Base-by-base conservation (phyloP, 108 stramenopile species). In the Cyclotella choctawhatcheeana region DNA sequence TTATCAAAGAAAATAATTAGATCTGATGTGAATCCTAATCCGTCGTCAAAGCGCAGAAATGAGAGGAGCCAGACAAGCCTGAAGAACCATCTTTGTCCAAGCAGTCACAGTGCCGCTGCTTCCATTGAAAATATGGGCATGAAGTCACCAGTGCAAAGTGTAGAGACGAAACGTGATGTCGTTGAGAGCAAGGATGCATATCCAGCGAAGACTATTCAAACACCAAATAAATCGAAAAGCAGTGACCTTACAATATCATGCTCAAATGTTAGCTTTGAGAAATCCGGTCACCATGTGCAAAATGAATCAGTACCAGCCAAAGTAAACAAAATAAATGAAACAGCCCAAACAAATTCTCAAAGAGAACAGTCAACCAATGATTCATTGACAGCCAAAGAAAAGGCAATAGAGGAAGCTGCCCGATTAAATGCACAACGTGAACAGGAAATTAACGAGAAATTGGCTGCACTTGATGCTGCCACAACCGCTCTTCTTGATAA, bases 401-500 rank as follows among this genome's bases (percentile, higher is more conserved):
- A n/a, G 37, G 37, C 37, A 40, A 40, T 40, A 6, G 37, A 40
- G 12, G 59, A 60, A 21, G 59, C 59, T 40, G 35, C 59, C 16
- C 34, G 59, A 21, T 17, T 45, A 18, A 45, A 47, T 29, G 44
- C 63, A 5, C 13, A 30, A 47, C 25, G 21, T 48, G 63, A 64
- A 29, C 63, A 47, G 45, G 30, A 64, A 47, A 29, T 45, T 17
- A 31, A 30, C 3, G 44, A 45, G 20, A 64, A 47, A 47, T 27
- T 47, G 26, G 44, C 63, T 30, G 44, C 44, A 29, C 43, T 45
- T 27, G 44, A 64, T 18, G 44, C 45, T 30, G 44, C 63, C 29
- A 64, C 63, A 1, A 64, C 29, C 48, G 63, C 43, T 30, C 63
- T 64, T 6, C 29, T 64, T 3, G 63, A 4, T 16, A 30, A 47